Base-by-base conservation (phyloP, 2,329 filamentous ascomycete genomes). In the Scolecobasidium constrictum region DNA sequence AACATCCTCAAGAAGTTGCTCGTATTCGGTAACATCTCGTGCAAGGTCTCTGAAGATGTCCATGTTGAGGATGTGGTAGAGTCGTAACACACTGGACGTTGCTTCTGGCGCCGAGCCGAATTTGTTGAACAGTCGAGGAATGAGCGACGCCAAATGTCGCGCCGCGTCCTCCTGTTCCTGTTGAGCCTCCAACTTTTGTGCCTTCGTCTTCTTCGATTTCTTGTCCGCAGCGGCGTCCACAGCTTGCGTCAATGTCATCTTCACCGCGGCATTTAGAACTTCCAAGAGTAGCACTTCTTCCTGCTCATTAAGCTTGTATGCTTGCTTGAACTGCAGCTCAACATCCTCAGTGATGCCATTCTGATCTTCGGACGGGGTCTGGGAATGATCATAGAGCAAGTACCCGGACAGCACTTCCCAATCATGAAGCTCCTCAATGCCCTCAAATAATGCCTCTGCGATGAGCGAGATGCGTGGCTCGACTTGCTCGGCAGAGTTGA, bases 381-480 rank as follows among this genome's bases (percentile, higher is more conserved):
- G 56, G 1, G 87, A 92, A 60, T 96, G 88, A 54, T 98, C 92
- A 57, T 86, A 94, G 2, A 98, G 69, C 5, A 98, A 73, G 59
- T 95, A 98, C 13, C 87, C 87, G 19, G 87, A 83, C 44, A 98
- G 64, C 4, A 83, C 73, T 56, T 94, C 85, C 92, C 92, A 98
- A 45, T 87, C 79, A 50, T 78, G 77, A 21, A 95, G 73, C 52
- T 92, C 86, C 1, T 78, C 70, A 47, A 95, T 75, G 52, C 83
- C 81, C 48, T 92, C 84, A 53, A 86, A 94, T 4, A 96, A 71
- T 1, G 81, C 83, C 58, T 94, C 84, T 0, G 87, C 83, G 15
- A 90, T 90, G 20, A 94, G 72, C 3, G 84, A 83, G 52, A 93
- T 87, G 40, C 90, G 77, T 0, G 86, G 92, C 49, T 94, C 86